A percentile compares a stretch with the other conserved stretches of the same genome.
Evolutionary conservation across 2,329 filamentous ascomycete species (phyloP).

Genomic region (Botryosphaeria agaves): DNA sequence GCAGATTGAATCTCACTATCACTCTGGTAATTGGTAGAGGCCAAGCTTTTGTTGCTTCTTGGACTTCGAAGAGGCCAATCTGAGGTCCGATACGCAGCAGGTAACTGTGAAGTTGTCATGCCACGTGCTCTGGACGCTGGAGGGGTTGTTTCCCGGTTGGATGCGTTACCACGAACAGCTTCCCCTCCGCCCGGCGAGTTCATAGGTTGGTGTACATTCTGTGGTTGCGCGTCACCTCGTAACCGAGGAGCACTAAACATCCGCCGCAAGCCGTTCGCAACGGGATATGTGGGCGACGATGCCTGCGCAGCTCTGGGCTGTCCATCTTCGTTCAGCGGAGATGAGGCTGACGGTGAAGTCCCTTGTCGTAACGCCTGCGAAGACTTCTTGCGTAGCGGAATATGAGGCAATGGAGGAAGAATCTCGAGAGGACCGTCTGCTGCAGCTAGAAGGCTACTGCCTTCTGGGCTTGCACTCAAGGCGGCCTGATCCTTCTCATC

Average conservation of each 20-base stretch:
- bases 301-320: neutral
- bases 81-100: no score
- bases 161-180: neutral
- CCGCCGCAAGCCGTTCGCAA: neutral
- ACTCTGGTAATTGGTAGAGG: constrained; percentile 7
- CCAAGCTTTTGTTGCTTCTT: neutral
- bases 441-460: neutral
- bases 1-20: constrained; percentile 21
- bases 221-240: neutral
- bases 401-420: constrained; percentile 20
- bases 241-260: neutral
- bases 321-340: neutral
- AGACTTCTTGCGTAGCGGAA: constrained; percentile 21
- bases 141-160: neutral
- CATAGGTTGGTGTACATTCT: neutral
- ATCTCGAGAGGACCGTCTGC: constrained; percentile 4
- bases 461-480: neutral
- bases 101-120: neutral
- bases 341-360: neutral
- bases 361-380: constrained; percentile 20
- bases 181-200: neutral
- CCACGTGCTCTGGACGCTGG: neutral
- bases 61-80: neutral
- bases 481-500: neutral
- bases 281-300: neutral